Conservation (phyloP, 2,329 filamentous ascomycete species). For the Alternaria postmessia region DNA sequence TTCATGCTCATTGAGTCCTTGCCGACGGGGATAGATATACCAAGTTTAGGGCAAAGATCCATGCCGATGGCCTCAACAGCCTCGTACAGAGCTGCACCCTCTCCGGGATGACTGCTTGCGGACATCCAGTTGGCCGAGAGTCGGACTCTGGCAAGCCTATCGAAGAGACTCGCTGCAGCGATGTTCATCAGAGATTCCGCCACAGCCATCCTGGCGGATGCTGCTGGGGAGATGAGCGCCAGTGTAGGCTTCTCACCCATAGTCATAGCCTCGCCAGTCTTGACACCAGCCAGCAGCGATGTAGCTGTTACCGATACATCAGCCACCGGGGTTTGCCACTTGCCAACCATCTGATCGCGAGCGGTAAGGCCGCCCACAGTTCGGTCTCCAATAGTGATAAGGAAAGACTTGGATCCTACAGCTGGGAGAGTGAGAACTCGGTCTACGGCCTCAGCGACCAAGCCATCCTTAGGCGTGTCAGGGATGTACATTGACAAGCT, state of each 20-base stretch:
- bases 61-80: conserved; percentile 92
- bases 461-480: conserved; percentile 60
- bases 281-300: conserved; percentile 74
- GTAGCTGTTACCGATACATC: conserved; percentile 93
- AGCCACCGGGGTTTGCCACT: conserved; percentile 93
- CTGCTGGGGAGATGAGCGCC: conserved; percentile 86
- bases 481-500: conserved; percentile 73
- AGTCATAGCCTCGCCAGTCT: conserved; percentile 93
- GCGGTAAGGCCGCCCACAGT: conserved; percentile 88
- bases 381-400: conserved; percentile 95
- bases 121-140: conserved; percentile 99
- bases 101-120: conserved; percentile 89
- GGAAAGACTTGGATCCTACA: conserved; percentile 95
- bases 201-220: conserved; percentile 95
- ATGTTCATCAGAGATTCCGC: conserved; percentile 94
- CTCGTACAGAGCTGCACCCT: conserved; percentile 91
- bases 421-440: conserved; percentile 84
- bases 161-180: conserved; percentile 77
- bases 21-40: conserved; percentile 91
- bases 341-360: conserved; percentile 94
- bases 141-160: conserved; percentile 79
- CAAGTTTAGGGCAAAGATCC: conserved; percentile 89
- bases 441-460: conserved; percentile 75
- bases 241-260: conserved; percentile 93
- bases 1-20: conserved; percentile 99